Evolutionary conservation across 495 filamentous ascomycete genomes (phyloP).

Genomic region (Entonaema liquescens): DNA sequence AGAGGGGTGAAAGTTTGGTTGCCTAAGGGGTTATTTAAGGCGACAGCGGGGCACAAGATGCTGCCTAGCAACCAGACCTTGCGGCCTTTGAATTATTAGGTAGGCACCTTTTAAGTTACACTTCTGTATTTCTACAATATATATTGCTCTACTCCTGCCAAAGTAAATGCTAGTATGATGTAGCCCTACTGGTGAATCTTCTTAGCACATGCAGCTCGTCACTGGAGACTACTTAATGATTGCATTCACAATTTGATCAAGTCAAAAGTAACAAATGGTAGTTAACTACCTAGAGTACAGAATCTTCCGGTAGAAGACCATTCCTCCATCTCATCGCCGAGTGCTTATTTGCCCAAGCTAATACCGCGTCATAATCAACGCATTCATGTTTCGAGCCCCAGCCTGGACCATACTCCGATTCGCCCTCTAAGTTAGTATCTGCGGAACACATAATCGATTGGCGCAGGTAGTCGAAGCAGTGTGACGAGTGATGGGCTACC

Average conservation of each 20-base stretch:
- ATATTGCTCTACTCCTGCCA: not conserved
- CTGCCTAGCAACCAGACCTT: not conserved
- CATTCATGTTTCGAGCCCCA: conserved; percentile 56
- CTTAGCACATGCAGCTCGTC: not conserved
- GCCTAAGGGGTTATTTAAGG: not conserved
- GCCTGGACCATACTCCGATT: conserved; percentile 52
- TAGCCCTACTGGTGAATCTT: not conserved
- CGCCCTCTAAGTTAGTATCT: conserved; percentile 58
- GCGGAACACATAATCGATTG: conserved; percentile 58
- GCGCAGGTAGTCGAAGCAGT: conserved; percentile 61
- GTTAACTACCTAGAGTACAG: conserved; percentile 41
- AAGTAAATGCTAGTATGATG: too few species aligned
- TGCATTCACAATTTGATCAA: not conserved
- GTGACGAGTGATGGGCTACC: conserved; percentile 55
- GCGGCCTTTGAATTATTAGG: not conserved
- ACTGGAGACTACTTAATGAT: not conserved
- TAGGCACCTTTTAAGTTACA: too few species aligned
- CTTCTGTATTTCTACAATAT: not conserved
- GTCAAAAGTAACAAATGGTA: too few species aligned
- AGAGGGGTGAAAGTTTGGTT: not conserved
- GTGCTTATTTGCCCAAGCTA: conserved; percentile 53
- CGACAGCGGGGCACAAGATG: not conserved
- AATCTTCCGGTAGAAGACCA: conserved; percentile 42
- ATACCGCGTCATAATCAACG: conserved; percentile 51
- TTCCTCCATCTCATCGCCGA: conserved; percentile 44